Conservation (phyloP, 148 eudicot species). For the Heliamphora exappendiculata region DNA sequence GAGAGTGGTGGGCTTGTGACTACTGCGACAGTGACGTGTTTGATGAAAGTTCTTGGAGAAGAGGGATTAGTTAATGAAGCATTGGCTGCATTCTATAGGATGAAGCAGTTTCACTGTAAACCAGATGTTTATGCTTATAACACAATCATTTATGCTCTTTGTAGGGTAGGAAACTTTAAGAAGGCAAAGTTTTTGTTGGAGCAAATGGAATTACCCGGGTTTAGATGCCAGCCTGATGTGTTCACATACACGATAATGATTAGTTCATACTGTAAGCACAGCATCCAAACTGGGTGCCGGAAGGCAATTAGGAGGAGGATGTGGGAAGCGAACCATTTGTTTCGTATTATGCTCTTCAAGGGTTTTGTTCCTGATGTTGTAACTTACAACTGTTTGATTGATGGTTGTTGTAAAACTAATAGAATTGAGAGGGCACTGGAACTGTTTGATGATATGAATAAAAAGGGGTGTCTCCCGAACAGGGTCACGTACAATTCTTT, state of each 20-base stretch:
- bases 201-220: constrained; percentile 86
- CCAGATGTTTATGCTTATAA: constrained; percentile 84
- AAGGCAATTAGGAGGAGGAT: constrained; percentile 71
- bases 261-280: constrained; percentile 62
- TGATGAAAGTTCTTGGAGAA: constrained; percentile 79
- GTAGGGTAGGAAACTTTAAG: constrained; percentile 65
- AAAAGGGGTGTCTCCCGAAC: constrained; percentile 55
- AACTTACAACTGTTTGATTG: constrained; percentile 77
- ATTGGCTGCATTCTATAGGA: constrained; percentile 54
- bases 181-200: constrained; percentile 62
- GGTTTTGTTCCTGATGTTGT: constrained; percentile 90
- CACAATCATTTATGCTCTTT: constrained; percentile 55
- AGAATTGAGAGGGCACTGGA: constrained; percentile 78
- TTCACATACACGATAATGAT: constrained; percentile 72
- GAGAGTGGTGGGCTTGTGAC: constrained; percentile 39
- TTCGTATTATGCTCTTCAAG: constrained; percentile 61
- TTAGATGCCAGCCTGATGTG: constrained; percentile 70
- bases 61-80: constrained; percentile 74
- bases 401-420: constrained; percentile 84
- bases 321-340: constrained; percentile 91
- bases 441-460: constrained; percentile 66
- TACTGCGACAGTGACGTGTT: constrained; percentile 60
- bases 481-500: constrained; percentile 78
- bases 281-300: constrained; percentile 61
- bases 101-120: constrained; percentile 70